Conservation (phyloP, 1,284 basidiomycete genomes). For the Ganoderma meredithae region DNA sequence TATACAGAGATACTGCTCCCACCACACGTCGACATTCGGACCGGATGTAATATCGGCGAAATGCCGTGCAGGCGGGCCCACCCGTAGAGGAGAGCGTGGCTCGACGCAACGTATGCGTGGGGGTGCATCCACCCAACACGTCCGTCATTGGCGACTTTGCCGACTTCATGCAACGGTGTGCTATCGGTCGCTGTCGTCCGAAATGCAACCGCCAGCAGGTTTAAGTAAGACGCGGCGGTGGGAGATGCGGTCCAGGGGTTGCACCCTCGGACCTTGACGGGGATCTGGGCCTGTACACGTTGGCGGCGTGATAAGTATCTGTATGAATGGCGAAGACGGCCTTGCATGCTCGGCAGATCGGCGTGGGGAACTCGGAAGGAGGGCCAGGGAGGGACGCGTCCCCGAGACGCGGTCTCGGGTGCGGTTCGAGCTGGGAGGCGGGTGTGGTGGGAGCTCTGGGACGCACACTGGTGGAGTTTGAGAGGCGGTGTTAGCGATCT, state of each 20-base stretch:
- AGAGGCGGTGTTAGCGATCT: neutral
- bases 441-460: neutral
- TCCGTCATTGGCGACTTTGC: neutral
- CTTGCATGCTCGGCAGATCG: neutral
- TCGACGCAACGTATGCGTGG: neutral
- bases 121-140: neutral
- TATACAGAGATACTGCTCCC: neutral
- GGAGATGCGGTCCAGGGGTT: neutral
- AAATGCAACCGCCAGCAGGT: neutral
- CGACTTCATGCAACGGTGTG: neutral
- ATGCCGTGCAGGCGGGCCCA: neutral
- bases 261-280: constrained; percentile 2
- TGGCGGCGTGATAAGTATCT: constrained; percentile 6
- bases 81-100: neutral
- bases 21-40: constrained; percentile 1
- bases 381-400: neutral
- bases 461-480: neutral
- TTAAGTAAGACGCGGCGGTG: neutral
- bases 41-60: constrained; percentile 25
- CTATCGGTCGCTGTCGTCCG: neutral
- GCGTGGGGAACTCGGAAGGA: neutral
- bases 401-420: neutral
- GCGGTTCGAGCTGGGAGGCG: neutral
- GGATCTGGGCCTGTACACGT: constrained; percentile 5
- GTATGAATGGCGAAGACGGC: constrained; percentile 10